Evolutionary conservation across 345 rosid genomes (phyloP).

Genomic region (Brassica juncea): DNA sequence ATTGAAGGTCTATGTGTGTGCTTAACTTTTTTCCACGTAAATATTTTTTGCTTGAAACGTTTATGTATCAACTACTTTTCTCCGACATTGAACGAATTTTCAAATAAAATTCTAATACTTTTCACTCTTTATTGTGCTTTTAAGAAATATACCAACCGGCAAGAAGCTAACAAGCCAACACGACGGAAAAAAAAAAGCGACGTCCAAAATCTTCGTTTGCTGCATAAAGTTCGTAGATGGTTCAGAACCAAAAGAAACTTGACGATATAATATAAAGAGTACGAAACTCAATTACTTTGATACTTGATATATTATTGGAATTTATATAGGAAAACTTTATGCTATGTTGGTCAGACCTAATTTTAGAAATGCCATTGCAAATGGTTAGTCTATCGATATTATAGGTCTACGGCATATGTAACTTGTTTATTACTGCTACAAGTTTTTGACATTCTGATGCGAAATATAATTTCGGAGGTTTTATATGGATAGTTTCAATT

Average conservation of each 20-base stretch:
- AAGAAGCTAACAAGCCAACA: constrained; percentile 31
- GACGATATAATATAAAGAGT: too few species aligned
- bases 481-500: too few species aligned
- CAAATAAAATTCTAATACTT: constrained; percentile 27
- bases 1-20: background rate
- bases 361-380: too few species aligned
- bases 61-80: constrained; percentile 34
- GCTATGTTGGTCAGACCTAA: too few species aligned
- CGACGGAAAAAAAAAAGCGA: constrained; percentile 24
- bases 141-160: constrained; percentile 36
- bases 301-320: too few species aligned
- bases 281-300: too few species aligned
- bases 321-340: too few species aligned
- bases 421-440: too few species aligned
- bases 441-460: too few species aligned
- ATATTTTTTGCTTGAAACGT: background rate
- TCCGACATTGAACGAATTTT: constrained; percentile 32
- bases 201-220: constrained; percentile 21
- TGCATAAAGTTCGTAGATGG: constrained; percentile 8
- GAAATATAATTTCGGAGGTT: too few species aligned
- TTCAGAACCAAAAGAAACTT: constrained; percentile 22
- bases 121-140: constrained; percentile 15
- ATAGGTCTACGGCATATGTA: too few species aligned
- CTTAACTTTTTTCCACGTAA: constrained; percentile 27
- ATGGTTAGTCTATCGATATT: too few species aligned